phyloP scores from a whole-genome alignment of 805 yeast genomes.

The Candida coquimbonensis region DNA sequence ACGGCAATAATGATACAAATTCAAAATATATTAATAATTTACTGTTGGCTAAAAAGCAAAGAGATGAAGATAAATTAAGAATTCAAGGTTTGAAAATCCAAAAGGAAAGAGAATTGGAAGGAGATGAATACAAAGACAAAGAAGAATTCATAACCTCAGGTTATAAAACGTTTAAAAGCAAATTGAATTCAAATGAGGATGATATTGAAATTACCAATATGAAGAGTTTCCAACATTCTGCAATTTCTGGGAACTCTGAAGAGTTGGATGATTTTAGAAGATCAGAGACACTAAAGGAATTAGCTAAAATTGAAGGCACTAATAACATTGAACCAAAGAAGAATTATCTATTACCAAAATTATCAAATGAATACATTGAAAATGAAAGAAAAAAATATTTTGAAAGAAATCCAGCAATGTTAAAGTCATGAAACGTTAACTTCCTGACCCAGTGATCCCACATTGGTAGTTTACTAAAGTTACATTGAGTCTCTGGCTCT shows the following conservation, averaged over 20 bases:
- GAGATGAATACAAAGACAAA: constrained; percentile 30
- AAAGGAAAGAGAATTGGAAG: constrained; percentile 33
- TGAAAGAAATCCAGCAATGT: constrained; percentile 6
- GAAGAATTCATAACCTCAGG: constrained; percentile 43
- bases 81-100: constrained; percentile 32
- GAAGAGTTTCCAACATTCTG: too few relatives aligned
- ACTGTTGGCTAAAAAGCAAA: constrained; percentile 34
- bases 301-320: too few relatives aligned
- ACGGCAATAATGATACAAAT: constrained; percentile 5
- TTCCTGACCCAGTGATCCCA: too few relatives aligned
- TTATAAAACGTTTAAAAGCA: constrained; percentile 30
- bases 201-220: not conserved
- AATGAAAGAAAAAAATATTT: constrained; percentile 14
- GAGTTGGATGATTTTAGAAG: too few relatives aligned
- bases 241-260: too few relatives aligned
- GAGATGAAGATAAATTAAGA: constrained; percentile 40
- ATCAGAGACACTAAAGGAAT: too few relatives aligned
- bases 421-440: too few relatives aligned
- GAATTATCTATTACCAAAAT: constrained; percentile 12
- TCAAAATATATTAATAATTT: constrained; percentile 35
- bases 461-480: too few relatives aligned
- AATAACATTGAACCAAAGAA: not conserved
- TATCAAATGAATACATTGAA: constrained; percentile 10
- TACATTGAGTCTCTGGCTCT: too few relatives aligned
- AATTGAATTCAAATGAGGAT: constrained; percentile 1